Evolutionary conservation across 208 protist genomes (phyloP).

Genomic region (Trypanosoma avium): DNA sequence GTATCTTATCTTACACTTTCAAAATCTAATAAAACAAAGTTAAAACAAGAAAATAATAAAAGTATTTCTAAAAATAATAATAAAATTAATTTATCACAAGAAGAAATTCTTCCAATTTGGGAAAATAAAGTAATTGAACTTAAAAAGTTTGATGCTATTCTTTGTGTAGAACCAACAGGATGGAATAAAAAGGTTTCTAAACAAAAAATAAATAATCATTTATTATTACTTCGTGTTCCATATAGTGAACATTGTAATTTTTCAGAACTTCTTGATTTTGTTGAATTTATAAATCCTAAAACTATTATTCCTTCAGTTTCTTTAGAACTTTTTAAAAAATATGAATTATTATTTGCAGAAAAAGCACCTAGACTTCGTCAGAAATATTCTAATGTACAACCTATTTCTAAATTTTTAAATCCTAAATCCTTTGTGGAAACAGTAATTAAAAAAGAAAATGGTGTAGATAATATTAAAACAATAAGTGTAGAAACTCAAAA

Average conservation of each 20-base stretch:
- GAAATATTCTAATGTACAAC: slow-evolving; percentile 54
- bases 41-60: slow-evolving; percentile 4
- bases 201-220: slow-evolving; percentile 24
- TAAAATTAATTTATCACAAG: background rate
- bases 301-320: slow-evolving; percentile 79
- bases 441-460: background rate
- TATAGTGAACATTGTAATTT: slow-evolving; percentile 91
- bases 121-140: slow-evolving; percentile 45
- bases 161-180: slow-evolving; percentile 83
- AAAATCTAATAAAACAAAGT: slow-evolving; percentile 10
- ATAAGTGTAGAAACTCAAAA: background rate
- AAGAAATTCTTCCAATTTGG: slow-evolving; percentile 32
- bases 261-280: slow-evolving; percentile 79
- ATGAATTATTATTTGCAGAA: slow-evolving; percentile 76
- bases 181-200: slow-evolving; percentile 51
- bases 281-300: slow-evolving; percentile 64
- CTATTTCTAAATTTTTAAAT: slow-evolving; percentile 61
- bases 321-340: slow-evolving; percentile 49
- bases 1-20: slow-evolving; percentile 34
- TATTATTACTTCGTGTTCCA: slow-evolving; percentile 57
- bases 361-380: slow-evolving; percentile 52
- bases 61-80: background rate
- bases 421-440: background rate
- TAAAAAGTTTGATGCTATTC: slow-evolving; percentile 44
- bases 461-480: background rate